These are phyloP conservation scores for Acacia melanoxylon DNA, from an alignment of 306 rosid species.

Conservation along the genomic window DNA sequence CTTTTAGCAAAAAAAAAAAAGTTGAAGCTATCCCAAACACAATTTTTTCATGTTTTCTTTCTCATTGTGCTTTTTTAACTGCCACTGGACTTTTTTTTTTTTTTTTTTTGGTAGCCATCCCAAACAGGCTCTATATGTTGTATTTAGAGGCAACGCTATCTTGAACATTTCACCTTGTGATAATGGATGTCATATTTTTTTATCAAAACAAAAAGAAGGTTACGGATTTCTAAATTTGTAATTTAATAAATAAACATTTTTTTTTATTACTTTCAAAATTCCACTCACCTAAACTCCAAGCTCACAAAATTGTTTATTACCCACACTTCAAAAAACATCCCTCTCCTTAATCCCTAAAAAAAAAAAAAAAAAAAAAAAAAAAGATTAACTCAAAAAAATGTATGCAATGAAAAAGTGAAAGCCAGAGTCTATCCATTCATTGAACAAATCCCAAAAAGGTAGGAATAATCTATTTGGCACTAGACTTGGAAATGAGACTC, in stretches of 20 bases:
- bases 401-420: background rate
- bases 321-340: background rate
- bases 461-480: conserved; percentile 24
- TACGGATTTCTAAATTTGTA: background rate
- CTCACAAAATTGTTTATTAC: background rate
- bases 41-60: no score
- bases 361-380: background rate
- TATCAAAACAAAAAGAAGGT: background rate
- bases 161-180: background rate
- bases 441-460: background rate
- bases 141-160: background rate
- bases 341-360: background rate
- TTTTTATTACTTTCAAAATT: background rate
- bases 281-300: background rate
- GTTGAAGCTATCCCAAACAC: no score
- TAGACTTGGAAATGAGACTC: conserved; percentile 40
- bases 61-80: no score
- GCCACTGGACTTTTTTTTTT: no score
- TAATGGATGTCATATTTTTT: background rate
- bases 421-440: background rate
- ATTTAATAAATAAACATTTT: background rate
- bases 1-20: no score
- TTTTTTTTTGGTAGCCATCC: no score
- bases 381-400: background rate
- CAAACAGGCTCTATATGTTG: no score